phyloP scores from a whole-genome alignment of 1,284 basidiomycete genomes.

The Microbotryum lychnidis-dioicae region DNA sequence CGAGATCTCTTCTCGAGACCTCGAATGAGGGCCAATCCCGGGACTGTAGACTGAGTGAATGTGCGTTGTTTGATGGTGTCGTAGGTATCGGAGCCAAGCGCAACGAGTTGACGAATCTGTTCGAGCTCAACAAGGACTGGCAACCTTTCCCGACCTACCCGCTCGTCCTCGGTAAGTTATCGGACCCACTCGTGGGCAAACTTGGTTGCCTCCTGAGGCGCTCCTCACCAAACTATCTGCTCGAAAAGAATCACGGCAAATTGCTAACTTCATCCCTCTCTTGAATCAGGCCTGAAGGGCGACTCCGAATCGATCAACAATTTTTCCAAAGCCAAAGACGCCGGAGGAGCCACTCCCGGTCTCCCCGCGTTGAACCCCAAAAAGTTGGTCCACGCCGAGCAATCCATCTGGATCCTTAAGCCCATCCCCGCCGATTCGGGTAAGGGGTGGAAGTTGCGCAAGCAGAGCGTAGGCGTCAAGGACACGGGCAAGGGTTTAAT shows the following conservation, averaged over 20 bases:
- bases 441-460: slow-evolving; percentile 57
- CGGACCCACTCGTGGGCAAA: slow-evolving; percentile 26
- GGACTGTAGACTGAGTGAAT: too few relatives aligned
- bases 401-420: slow-evolving; percentile 39
- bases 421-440: slow-evolving; percentile 49
- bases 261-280: neutral
- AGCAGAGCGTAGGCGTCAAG: slow-evolving; percentile 54
- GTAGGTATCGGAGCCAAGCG: slow-evolving; percentile 34
- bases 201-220: neutral
- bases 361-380: slow-evolving; percentile 38
- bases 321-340: slow-evolving; percentile 34
- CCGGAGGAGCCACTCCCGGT: slow-evolving; percentile 20
- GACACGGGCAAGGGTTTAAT: slow-evolving; percentile 77
- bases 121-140: slow-evolving; percentile 37
- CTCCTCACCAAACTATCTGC: neutral
- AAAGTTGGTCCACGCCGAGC: slow-evolving; percentile 41
- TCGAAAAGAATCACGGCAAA: neutral
- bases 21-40: too few relatives aligned
- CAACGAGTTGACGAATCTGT: slow-evolving; percentile 39
- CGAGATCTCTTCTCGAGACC: neutral
- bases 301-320: slow-evolving; percentile 35
- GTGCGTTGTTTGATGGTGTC: too few relatives aligned
- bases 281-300: slow-evolving; percentile 19
- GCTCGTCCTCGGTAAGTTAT: slow-evolving; percentile 34
- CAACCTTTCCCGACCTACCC: slow-evolving; percentile 41